These are phyloP conservation scores for Eutrema japonicum DNA, from an alignment of 345 rosid species.

Conservation along the genomic window DNA sequence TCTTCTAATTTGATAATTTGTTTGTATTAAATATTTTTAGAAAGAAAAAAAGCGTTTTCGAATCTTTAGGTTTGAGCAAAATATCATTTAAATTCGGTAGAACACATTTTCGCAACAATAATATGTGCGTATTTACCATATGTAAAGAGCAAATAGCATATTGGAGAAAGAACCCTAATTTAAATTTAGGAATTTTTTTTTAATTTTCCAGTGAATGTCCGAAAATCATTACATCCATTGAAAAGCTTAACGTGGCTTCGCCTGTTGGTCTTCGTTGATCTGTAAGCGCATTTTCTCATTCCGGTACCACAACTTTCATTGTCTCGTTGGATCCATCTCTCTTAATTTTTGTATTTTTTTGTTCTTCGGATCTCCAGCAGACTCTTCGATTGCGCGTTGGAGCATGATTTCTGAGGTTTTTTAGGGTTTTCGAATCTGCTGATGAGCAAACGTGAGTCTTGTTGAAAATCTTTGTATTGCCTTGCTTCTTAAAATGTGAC, in stretches of 20 bases:
- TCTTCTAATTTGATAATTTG: background rate
- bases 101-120: background rate
- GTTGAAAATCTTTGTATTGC: slow-evolving; percentile 7
- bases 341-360: background rate
- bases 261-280: slow-evolving; percentile 42
- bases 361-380: slow-evolving; percentile 30
- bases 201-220: slow-evolving; percentile 29
- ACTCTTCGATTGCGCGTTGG: slow-evolving; percentile 32
- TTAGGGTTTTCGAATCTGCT: slow-evolving; percentile 27
- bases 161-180: slow-evolving; percentile 43
- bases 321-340: slow-evolving; percentile 39
- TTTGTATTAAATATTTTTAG: background rate
- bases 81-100: background rate
- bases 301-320: background rate
- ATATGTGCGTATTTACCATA: background rate
- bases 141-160: slow-evolving; percentile 2
- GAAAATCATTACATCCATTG: slow-evolving; percentile 46
- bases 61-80: background rate
- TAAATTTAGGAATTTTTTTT: slow-evolving; percentile 36
- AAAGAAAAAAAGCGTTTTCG: background rate
- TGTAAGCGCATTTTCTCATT: slow-evolving; percentile 41
- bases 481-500: slow-evolving; percentile 36
- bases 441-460: slow-evolving; percentile 41
- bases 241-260: slow-evolving; percentile 37
- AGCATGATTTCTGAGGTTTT: slow-evolving; percentile 29